Evolutionary conservation across 2,329 filamentous ascomycete genomes (phyloP), one percentile per base, ranked within the genome.

Genomic region (Fusarium algeriense): DNA sequence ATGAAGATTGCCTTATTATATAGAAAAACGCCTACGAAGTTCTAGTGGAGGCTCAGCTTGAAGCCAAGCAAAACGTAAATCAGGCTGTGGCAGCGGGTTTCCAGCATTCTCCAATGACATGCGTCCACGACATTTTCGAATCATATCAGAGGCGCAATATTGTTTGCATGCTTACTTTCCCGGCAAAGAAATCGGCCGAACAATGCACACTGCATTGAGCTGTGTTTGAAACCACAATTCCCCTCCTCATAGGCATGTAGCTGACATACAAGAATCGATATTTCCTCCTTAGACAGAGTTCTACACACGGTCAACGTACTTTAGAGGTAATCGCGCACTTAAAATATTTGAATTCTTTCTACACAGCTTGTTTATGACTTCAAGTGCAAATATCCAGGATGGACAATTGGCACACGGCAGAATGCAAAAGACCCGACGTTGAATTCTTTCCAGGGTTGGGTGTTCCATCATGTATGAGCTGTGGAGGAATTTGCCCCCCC

Each of bases 331-430:
- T 13, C 23, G 3, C 3, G 4, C 5, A 2, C 15, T 17, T 17
- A 4, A 19, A 35, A 35, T 35, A 13, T 14, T 35, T 12, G 34
- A 35, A 15, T 9, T 30, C 30, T 30, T 30, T 30, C 30, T 30
- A 30, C 30, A 9, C 30, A 2, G 3, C n/a, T 23, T 7, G 14
- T 2, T 34, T 34, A 34, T 7, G n/a, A 9, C 30, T 7, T 11
- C 7, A 32, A 7, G 5, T 30, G 2, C 4, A 1, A 3, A 17
- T 2, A 23, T 10, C 23, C n/a, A 6, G 2, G 0, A 62, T 62
- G 59, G 20, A 35, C 4, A n/a, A 23, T 1, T 62, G 59, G 59
- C 55, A 62, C 30, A 12, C 19, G 4, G 0, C 11, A 14, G 15
- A 20, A 17, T 60, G 55, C 7, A 6, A 6, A 20, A 60, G 7